These are phyloP conservation scores for Solanum aculeatissimum DNA, from an alignment of 305 asterid species.

Conservation along the genomic window DNA sequence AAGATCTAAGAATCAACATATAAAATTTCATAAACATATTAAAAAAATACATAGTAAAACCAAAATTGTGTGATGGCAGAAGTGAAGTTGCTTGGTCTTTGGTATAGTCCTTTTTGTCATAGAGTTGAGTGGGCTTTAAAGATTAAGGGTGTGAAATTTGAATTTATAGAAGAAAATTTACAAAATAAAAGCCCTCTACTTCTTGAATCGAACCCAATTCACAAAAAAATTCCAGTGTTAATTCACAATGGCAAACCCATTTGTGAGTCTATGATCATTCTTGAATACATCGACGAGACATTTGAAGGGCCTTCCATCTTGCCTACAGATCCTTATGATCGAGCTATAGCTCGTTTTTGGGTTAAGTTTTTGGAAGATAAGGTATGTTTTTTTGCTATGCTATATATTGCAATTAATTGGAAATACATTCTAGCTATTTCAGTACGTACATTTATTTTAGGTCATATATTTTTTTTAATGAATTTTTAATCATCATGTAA, in stretches of 20 bases:
- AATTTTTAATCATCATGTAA: not conserved
- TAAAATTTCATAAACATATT: not conserved
- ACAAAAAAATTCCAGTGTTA: not conserved
- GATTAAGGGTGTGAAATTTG: constrained; percentile 1
- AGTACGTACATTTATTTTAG: not conserved
- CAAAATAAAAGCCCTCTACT: not conserved
- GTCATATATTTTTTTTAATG: not conserved
- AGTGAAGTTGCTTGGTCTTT: not conserved
- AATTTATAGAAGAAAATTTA: not conserved
- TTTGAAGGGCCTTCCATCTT: not conserved
- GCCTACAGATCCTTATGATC: not conserved
- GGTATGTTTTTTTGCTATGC: not conserved
- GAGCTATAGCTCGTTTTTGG: not conserved
- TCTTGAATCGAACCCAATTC: not conserved
- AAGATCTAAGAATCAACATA: not conserved
- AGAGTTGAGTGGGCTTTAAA: constrained; percentile 3
- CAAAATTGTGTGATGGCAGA: not conserved
- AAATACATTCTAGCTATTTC: not conserved
- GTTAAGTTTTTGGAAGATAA: not conserved
- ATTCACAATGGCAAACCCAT: not conserved
- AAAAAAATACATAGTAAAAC: not conserved
- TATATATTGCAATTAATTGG: not conserved
- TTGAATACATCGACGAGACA: not conserved
- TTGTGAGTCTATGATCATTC: not conserved
- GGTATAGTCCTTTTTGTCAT: not conserved